phyloP scores from a whole-genome alignment of 495 filamentous ascomycete species.

The Hypoxylon intermedium region DNA sequence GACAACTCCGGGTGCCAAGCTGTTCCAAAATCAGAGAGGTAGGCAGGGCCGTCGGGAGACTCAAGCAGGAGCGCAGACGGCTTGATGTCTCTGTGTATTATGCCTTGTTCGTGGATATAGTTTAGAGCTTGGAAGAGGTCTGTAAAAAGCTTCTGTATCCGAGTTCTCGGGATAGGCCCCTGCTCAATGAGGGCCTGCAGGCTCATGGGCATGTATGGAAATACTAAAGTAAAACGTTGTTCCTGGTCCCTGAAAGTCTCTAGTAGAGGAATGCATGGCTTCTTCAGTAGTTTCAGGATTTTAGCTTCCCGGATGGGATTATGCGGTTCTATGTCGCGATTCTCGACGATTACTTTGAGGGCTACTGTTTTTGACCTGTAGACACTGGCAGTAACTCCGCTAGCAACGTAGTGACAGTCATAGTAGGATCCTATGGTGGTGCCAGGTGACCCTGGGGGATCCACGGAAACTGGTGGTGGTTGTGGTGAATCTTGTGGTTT shows the following conservation, averaged over 20 bases:
- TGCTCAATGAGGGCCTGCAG: slow-evolving; percentile 67
- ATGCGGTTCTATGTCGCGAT: slow-evolving; percentile 76
- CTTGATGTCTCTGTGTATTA: slow-evolving; percentile 95
- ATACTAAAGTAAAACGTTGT: slow-evolving; percentile 75
- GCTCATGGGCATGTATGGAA: slow-evolving; percentile 81
- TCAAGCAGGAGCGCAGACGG: slow-evolving; percentile 85
- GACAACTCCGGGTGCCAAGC: slow-evolving; percentile 74
- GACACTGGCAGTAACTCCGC: slow-evolving; percentile 83
- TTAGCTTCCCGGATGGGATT: slow-evolving; percentile 77
- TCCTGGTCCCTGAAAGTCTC: slow-evolving; percentile 74
- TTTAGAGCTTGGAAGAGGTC: slow-evolving; percentile 76
- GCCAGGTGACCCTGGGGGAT: slow-evolving; percentile 42
- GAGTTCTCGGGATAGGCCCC: slow-evolving; percentile 29
- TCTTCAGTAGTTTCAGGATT: slow-evolving; percentile 64
- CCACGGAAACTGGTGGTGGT: background rate
- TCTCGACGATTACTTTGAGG: slow-evolving; percentile 86
- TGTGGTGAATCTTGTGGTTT: slow-evolving; percentile 15
- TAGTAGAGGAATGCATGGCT: slow-evolving; percentile 66
- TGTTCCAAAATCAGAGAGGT: slow-evolving; percentile 90
- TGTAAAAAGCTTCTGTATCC: slow-evolving; percentile 57
- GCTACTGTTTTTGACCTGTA: slow-evolving; percentile 70
- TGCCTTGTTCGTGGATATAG: slow-evolving; percentile 72
- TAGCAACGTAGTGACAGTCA: slow-evolving; percentile 71
- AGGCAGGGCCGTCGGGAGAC: slow-evolving; percentile 70
- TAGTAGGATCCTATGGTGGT: slow-evolving; percentile 73